Conservation (phyloP, 2,329 filamentous ascomycete genomes). For the Colletotrichum brevisporum region DNA sequence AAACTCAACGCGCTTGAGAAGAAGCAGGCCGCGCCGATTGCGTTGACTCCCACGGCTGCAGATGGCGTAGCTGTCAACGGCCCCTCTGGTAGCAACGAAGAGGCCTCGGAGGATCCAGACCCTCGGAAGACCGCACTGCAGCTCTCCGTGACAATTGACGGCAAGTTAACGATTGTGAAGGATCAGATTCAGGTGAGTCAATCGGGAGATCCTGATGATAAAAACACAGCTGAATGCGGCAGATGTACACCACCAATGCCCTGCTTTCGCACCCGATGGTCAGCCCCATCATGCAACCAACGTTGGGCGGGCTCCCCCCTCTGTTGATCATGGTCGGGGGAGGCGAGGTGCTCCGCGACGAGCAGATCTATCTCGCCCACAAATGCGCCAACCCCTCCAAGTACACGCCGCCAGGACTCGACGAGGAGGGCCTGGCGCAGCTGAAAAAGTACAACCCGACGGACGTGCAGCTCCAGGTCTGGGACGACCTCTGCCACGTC, state of each 20-base stretch:
- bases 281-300: slow-evolving; percentile 89
- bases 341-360: slow-evolving; percentile 90
- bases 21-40: slow-evolving; percentile 52
- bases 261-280: slow-evolving; percentile 89
- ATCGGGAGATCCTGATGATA: no score
- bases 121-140: slow-evolving; percentile 47
- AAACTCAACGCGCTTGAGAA: slow-evolving; percentile 46
- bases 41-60: slow-evolving; percentile 34
- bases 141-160: slow-evolving; percentile 79
- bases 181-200: slow-evolving; percentile 87
- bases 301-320: slow-evolving; percentile 90
- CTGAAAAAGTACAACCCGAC: slow-evolving; percentile 83
- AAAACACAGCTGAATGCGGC: slow-evolving; percentile 40
- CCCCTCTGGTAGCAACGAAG: not conserved
- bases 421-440: slow-evolving; percentile 71
- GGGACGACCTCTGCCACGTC: slow-evolving; percentile 96
- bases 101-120: slow-evolving; percentile 7
- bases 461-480: slow-evolving; percentile 93
- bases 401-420: slow-evolving; percentile 80
- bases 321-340: slow-evolving; percentile 89
- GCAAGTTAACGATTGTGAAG: slow-evolving; percentile 79
- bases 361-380: slow-evolving; percentile 95
- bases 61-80: slow-evolving; percentile 36
- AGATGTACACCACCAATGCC: slow-evolving; percentile 85
- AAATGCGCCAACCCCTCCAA: slow-evolving; percentile 88